phyloP scores from a whole-genome alignment of 345 rosid genomes.

The Limnanthes douglasii region DNA sequence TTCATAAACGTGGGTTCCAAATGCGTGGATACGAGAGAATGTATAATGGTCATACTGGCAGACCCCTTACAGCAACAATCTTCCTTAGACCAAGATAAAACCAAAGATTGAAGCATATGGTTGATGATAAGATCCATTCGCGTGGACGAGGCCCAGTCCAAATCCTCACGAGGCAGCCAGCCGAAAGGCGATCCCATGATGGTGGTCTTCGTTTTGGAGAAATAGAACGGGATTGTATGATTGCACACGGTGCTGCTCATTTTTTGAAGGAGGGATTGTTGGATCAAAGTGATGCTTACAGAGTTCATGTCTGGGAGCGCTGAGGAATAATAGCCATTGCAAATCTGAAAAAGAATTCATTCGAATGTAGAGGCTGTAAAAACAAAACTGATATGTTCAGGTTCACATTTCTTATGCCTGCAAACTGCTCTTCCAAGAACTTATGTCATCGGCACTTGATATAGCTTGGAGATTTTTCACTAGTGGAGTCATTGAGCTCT shows the following conservation, averaged over 20 bases:
- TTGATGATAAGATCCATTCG: slow-evolving; percentile 70
- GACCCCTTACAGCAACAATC: too few species aligned
- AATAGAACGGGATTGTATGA: slow-evolving; percentile 82
- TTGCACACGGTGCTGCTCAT: slow-evolving; percentile 72
- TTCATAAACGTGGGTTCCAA: slow-evolving; percentile 71
- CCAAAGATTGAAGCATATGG: slow-evolving; percentile 74
- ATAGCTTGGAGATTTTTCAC: too few species aligned
- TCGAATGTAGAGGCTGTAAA: slow-evolving; percentile 76
- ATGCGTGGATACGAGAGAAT: slow-evolving; percentile 75
- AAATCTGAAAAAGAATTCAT: slow-evolving; percentile 56
- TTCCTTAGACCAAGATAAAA: slow-evolving; percentile 74
- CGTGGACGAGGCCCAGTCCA: slow-evolving; percentile 78
- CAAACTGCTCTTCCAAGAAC: slow-evolving; percentile 73
- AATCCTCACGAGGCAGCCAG: too few species aligned
- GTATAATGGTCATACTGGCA: too few species aligned
- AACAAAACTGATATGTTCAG: slow-evolving; percentile 55
- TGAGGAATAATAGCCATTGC: slow-evolving; percentile 75
- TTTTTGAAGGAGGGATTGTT: slow-evolving; percentile 64
- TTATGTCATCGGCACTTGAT: slow-evolving; percentile 77
- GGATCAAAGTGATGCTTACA: slow-evolving; percentile 72
- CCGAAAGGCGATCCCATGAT: too few species aligned
- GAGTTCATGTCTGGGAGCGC: slow-evolving; percentile 61
- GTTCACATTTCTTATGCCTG: slow-evolving; percentile 71
- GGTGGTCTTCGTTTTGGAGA: too few species aligned
- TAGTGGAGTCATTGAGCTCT: too few species aligned